Conservation (phyloP, 352 stramenopile species). For the Plasmopara muralis region DNA sequence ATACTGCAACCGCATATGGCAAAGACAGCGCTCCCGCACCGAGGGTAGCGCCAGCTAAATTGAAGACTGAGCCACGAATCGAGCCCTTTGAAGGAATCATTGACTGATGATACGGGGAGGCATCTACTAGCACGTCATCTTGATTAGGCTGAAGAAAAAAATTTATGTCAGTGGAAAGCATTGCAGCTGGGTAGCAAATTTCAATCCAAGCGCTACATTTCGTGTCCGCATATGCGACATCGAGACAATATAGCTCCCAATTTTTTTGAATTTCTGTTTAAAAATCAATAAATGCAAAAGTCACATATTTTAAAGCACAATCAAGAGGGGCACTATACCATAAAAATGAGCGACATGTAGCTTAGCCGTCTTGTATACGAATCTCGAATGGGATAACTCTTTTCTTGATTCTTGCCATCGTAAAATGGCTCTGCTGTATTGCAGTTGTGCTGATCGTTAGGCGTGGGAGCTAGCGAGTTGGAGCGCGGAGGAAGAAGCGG, state of each 20-base stretch:
- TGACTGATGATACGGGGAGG: slow-evolving; percentile 71
- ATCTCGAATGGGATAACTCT: slow-evolving; percentile 28
- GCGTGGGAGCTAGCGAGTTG: slow-evolving; percentile 13
- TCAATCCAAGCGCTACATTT: slow-evolving; percentile 9
- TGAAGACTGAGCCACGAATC: slow-evolving; percentile 80
- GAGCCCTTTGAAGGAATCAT: slow-evolving; percentile 77
- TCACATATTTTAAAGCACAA: not conserved
- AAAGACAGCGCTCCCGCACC: slow-evolving; percentile 70
- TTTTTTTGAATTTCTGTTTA: slow-evolving; percentile 54
- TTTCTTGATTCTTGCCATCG: slow-evolving; percentile 15
- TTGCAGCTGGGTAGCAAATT: not conserved
- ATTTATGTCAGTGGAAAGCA: not conserved
- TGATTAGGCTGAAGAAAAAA: slow-evolving; percentile 18
- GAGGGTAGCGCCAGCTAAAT: slow-evolving; percentile 74
- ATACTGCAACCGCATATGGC: slow-evolving; percentile 76
- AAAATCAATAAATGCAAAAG: slow-evolving; percentile 6
- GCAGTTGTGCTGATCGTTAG: slow-evolving; percentile 6
- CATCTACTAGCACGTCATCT: slow-evolving; percentile 45
- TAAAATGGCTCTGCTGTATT: slow-evolving; percentile 9
- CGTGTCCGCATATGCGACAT: slow-evolving; percentile 59
- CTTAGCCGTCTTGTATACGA: slow-evolving; percentile 55
- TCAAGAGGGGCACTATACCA: slow-evolving; percentile 26
- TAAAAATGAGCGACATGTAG: slow-evolving; percentile 78
- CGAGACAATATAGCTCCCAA: slow-evolving; percentile 65
- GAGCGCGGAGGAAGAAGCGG: slow-evolving; percentile 44